Percentiles rank a stretch among this genome's conserved stretches.
Evolutionary conservation across 2,329 filamentous ascomycete species (phyloP).

Genomic region (Pseudophaeomoniella oleicola): DNA sequence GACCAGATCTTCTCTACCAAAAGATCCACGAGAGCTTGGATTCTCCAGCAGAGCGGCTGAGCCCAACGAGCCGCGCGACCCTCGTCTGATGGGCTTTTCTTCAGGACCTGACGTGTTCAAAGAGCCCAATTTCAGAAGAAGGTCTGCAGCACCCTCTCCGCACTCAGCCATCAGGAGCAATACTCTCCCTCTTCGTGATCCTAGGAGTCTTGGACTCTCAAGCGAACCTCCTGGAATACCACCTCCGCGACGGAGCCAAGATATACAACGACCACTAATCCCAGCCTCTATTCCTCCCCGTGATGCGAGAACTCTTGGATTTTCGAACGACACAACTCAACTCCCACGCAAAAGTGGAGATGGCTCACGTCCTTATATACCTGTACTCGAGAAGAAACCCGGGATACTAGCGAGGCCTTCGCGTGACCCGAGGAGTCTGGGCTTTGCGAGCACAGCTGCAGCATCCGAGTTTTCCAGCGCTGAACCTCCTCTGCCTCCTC

Average conservation of each 20-base stretch:
- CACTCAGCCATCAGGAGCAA: background rate
- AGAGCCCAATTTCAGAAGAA: background rate
- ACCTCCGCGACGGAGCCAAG: slow-evolving; percentile 1
- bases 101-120: background rate
- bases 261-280: slow-evolving; percentile 8
- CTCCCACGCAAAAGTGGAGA: slow-evolving; percentile 6
- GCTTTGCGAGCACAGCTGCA: slow-evolving; percentile 5
- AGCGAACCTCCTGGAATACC: background rate
- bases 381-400: slow-evolving; percentile 3
- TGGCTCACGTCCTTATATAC: background rate
- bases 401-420: slow-evolving; percentile 1
- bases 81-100: background rate
- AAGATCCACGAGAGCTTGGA: slow-evolving; percentile 1
- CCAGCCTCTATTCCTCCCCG: slow-evolving; percentile 3
- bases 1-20: slow-evolving; percentile 12
- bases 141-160: background rate
- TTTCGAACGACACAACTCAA: slow-evolving; percentile 32
- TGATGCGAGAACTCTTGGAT: slow-evolving; percentile 18
- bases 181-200: slow-evolving; percentile 4
- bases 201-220: slow-evolving; percentile 6
- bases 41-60: background rate
- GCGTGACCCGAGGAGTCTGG: slow-evolving; percentile 10
- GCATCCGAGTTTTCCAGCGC: background rate
- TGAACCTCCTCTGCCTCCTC: slow-evolving; percentile 30
- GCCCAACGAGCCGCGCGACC: background rate